Conservation (phyloP, 495 filamentous ascomycete species). For the Tuber borchii region DNA sequence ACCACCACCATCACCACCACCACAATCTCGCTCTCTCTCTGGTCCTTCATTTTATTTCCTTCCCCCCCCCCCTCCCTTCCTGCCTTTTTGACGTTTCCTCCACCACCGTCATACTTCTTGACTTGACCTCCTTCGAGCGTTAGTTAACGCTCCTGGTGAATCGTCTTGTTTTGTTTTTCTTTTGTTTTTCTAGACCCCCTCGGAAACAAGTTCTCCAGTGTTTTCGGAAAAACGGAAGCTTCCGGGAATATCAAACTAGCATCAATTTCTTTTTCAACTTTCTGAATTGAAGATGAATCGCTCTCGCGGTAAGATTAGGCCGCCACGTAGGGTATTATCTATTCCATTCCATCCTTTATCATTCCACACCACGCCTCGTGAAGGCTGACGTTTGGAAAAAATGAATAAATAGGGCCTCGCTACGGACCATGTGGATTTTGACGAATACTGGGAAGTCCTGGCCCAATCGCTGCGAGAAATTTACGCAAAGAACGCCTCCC, state of each 20-base stretch:
- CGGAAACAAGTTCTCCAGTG: background rate
- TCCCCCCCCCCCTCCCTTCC: background rate
- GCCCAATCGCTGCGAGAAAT: conserved; percentile 72
- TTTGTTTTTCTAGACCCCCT: background rate
- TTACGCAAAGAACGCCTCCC: conserved; percentile 83
- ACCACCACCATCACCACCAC: background rate
- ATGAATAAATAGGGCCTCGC: conserved; percentile 49
- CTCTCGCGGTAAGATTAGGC: conserved; percentile 58
- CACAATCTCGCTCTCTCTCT: background rate
- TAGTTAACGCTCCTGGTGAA: background rate
- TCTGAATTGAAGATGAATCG: conserved; percentile 23
- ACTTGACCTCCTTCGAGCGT: background rate
- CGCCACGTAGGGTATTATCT: conserved; percentile 61
- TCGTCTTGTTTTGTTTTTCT: background rate
- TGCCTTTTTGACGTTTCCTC: background rate
- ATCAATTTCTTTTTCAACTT: background rate
- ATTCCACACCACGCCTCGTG: conserved; percentile 6
- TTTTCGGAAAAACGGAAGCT: background rate
- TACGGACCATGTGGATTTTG: conserved; percentile 62
- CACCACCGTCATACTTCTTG: background rate
- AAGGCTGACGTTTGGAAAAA: background rate
- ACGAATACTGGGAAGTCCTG: conserved; percentile 71
- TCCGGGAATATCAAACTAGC: background rate
- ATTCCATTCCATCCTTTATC: background rate
- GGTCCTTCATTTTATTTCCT: background rate